phyloP scores from a whole-genome alignment of 352 stramenopile genomes.

The Phytophthora niederhauseri region DNA sequence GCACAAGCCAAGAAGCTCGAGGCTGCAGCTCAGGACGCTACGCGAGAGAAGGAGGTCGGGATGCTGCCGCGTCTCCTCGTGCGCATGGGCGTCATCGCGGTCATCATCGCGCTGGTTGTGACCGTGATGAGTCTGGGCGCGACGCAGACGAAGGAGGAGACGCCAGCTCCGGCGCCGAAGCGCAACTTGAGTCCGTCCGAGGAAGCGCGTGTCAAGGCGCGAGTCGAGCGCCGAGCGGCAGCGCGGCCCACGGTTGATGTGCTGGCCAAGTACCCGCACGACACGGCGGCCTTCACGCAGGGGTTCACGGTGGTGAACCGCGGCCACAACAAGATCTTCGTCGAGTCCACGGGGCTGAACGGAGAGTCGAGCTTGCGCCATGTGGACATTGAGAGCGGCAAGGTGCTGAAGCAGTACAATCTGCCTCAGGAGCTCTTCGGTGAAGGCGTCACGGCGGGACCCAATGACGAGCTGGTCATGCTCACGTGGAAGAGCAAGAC shows the following conservation, averaged over 20 bases:
- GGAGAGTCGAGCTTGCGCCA: slow-evolving; percentile 87
- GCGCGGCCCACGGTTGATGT: slow-evolving; percentile 54
- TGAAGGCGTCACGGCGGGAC: slow-evolving; percentile 90
- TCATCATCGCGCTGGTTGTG: slow-evolving; percentile 36
- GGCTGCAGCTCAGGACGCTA: slow-evolving; percentile 7
- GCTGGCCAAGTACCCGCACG: slow-evolving; percentile 79
- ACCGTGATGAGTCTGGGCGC: slow-evolving; percentile 15
- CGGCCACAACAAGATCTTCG: slow-evolving; percentile 77
- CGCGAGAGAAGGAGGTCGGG: slow-evolving; percentile 12
- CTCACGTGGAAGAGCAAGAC: slow-evolving; percentile 92
- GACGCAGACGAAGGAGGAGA: slow-evolving; percentile 15
- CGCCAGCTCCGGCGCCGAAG: slow-evolving; percentile 5
- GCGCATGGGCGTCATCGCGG: slow-evolving; percentile 32
- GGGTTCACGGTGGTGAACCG: slow-evolving; percentile 69
- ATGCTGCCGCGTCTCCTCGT: slow-evolving; percentile 43
- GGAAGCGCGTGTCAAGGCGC: slow-evolving; percentile 26
- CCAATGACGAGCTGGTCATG: slow-evolving; percentile 80
- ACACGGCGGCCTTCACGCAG: slow-evolving; percentile 86
- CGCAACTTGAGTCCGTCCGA: slow-evolving; percentile 15
- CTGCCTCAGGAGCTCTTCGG: slow-evolving; percentile 80
- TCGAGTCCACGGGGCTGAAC: slow-evolving; percentile 93
- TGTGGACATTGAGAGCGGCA: slow-evolving; percentile 86
- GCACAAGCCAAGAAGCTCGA: slow-evolving; percentile 17
- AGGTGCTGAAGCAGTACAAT: slow-evolving; percentile 74
- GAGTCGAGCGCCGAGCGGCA: slow-evolving; percentile 12